phyloP scores from a whole-genome alignment of 345 rosid species.

The Nephelium lappaceum region DNA sequence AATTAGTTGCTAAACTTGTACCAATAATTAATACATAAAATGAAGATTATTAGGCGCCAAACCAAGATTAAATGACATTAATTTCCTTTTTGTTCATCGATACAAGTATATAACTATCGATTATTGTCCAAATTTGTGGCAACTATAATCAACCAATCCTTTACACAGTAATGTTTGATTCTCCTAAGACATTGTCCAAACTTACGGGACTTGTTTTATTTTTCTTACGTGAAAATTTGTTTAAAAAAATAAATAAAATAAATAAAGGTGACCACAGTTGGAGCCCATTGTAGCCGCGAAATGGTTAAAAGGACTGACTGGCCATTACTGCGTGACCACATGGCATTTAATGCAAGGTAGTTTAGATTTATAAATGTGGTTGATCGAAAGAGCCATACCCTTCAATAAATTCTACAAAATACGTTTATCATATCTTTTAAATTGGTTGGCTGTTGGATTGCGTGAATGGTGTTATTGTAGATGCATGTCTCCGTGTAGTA shows the following conservation, averaged over 20 bases:
- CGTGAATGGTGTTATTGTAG: too few relatives aligned
- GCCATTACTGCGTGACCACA: background rate
- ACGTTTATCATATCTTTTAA: background rate
- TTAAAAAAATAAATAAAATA: background rate
- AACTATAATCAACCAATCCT: background rate
- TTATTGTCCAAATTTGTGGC: background rate
- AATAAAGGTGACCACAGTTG: background rate
- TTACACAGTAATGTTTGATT: background rate
- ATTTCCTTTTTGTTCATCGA: too few relatives aligned
- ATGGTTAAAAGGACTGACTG: too few relatives aligned
- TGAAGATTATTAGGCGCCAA: too few relatives aligned
- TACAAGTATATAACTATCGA: too few relatives aligned
- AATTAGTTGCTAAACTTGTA: too few relatives aligned
- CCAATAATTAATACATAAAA: too few relatives aligned
- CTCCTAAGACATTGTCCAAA: background rate
- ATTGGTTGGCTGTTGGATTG: background rate
- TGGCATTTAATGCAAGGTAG: conserved; percentile 3
- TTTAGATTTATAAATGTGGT: background rate
- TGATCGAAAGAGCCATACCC: background rate
- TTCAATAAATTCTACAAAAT: background rate
- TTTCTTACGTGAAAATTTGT: too few relatives aligned
- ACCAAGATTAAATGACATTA: too few relatives aligned
- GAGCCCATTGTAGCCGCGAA: too few relatives aligned
- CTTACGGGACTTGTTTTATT: background rate
- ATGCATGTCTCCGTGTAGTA: too few relatives aligned